Evolutionary conservation across 23 red algal species (phyloP).

Genomic region (Gracilariopsis chorda): DNA sequence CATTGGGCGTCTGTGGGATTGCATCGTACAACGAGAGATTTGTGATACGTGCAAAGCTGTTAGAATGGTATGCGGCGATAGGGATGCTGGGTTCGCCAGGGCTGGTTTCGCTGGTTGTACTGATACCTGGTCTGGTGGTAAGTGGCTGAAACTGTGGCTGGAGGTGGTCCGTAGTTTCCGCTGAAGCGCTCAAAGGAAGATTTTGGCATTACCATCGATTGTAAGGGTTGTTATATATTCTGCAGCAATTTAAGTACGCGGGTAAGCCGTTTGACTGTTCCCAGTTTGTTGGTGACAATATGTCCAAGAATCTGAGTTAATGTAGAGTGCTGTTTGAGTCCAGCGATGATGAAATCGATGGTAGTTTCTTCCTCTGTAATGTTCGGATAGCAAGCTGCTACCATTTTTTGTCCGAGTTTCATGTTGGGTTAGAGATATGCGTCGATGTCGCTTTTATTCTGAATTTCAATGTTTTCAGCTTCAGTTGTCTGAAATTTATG

Average conservation of each 20-base stretch:
- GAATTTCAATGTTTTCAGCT: background rate
- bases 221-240: too few species aligned
- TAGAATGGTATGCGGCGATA: too few species aligned
- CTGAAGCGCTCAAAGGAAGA: too few species aligned
- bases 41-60: background rate
- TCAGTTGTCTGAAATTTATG: background rate
- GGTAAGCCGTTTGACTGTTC: slow-evolving; percentile 3
- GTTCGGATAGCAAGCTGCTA: background rate
- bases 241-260: too few species aligned
- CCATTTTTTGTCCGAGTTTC: background rate
- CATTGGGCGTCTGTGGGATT: background rate
- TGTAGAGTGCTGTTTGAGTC: background rate
- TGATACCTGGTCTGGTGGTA: too few species aligned
- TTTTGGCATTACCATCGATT: too few species aligned
- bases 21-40: background rate
- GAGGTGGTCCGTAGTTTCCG: too few species aligned
- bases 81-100: too few species aligned
- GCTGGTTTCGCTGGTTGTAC: too few species aligned
- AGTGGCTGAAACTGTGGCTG: too few species aligned
- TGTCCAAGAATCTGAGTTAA: background rate
- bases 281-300: background rate
- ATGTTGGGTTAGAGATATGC: background rate
- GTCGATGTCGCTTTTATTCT: background rate
- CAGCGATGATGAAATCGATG: background rate
- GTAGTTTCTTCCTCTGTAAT: background rate